A percentile compares a stretch with the other conserved stretches of the same genome.
These are phyloP conservation scores for Starmerella sirachaensis DNA, from an alignment of 805 yeast species.

Conservation along the genomic window DNA sequence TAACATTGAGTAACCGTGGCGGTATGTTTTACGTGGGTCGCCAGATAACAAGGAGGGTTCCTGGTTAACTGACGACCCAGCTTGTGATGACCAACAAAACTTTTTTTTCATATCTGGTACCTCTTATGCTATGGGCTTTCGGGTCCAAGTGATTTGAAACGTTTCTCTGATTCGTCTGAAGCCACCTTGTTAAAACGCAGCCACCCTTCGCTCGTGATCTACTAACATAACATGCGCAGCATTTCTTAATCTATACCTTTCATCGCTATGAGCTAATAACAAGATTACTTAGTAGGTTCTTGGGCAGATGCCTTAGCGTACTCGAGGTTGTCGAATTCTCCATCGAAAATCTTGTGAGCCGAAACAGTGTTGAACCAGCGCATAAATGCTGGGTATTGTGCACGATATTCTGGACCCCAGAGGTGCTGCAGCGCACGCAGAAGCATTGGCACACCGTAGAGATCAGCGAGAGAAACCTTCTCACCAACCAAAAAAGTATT, in stretches of 20 bases:
- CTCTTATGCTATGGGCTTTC: constrained; percentile 23
- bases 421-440: constrained; percentile 45
- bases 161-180: too few relatives aligned
- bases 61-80: background rate
- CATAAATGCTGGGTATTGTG: constrained; percentile 45
- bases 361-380: constrained; percentile 60
- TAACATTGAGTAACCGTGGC: too few relatives aligned
- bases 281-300: background rate
- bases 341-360: constrained; percentile 37
- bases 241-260: too few relatives aligned
- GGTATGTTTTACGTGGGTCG: too few relatives aligned
- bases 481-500: constrained; percentile 65
- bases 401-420: constrained; percentile 57
- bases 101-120: constrained; percentile 21
- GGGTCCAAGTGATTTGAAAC: constrained; percentile 23
- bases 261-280: too few relatives aligned
- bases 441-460: constrained; percentile 39
- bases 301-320: constrained; percentile 41
- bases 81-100: constrained; percentile 20
- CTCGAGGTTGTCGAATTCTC: constrained; percentile 40
- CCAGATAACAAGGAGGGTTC: too few relatives aligned
- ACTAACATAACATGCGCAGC: too few relatives aligned
- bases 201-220: too few relatives aligned
- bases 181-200: too few relatives aligned
- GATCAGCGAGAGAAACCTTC: constrained; percentile 53